Percentiles rank a stretch among this genome's conserved stretches.
Evolutionary conservation across 2,329 filamentous ascomycete species (phyloP).

Genomic region (Hypocreales sp.): DNA sequence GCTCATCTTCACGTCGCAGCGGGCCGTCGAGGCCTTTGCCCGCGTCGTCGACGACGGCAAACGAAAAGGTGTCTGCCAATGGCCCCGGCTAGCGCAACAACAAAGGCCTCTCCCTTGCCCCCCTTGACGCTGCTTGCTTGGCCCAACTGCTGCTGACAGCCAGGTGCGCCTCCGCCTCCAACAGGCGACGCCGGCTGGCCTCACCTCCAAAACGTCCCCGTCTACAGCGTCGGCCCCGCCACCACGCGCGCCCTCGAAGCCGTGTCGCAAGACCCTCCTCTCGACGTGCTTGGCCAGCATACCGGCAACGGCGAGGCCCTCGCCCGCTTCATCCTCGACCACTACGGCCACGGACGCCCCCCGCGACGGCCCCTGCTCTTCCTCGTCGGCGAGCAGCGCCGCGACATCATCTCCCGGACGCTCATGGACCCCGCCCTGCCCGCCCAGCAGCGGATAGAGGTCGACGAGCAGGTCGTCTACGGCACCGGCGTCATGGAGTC

Average conservation of each 20-base stretch:
- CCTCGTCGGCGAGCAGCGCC: constrained; percentile 73
- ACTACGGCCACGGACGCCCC: constrained; percentile 47
- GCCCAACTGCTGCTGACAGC: too few species aligned
- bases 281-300: constrained; percentile 61
- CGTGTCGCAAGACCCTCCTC: constrained; percentile 28
- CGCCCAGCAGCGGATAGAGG: constrained; percentile 35
- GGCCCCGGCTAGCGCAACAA: too few species aligned
- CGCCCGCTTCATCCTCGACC: constrained; percentile 59
- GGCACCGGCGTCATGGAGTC: constrained; percentile 69
- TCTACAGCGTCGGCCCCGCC: constrained; percentile 72
- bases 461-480: constrained; percentile 76
- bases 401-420: constrained; percentile 78
- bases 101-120: too few species aligned
- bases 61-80: too few species aligned
- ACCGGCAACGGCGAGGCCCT: constrained; percentile 76
- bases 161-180: too few species aligned
- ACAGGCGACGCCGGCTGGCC: constrained; percentile 24
- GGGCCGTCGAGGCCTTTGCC: constrained; percentile 66
- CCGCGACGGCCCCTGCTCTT: constrained; percentile 58
- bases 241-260: constrained; percentile 59
- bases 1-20: constrained; percentile 73
- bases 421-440: constrained; percentile 45
- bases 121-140: too few species aligned
- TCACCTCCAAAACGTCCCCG: constrained; percentile 36
- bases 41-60: constrained; percentile 41